Evolutionary conservation across 2,329 filamentous ascomycete genomes (phyloP).

Genomic region (Tolypocladium ophioglossoides): DNA sequence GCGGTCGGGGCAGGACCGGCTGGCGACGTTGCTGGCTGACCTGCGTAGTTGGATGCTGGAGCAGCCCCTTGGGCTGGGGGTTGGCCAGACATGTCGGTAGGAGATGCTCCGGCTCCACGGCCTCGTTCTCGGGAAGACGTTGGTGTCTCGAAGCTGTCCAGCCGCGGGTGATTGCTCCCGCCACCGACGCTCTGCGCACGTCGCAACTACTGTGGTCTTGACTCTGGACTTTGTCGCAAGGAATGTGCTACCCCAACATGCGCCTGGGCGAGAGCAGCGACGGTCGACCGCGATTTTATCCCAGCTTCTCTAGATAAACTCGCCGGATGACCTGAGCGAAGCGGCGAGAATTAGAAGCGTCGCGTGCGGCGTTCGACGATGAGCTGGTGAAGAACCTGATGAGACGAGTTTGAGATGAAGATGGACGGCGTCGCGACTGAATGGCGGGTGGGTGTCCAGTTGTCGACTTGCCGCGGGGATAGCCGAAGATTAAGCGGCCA

Average conservation of each 20-base stretch:
- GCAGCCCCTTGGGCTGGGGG: slow-evolving; percentile 17
- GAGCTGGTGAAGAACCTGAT: background rate
- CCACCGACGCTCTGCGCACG: background rate
- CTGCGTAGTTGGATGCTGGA: slow-evolving; percentile 19
- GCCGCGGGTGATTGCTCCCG: background rate
- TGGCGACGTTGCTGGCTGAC: slow-evolving; percentile 22
- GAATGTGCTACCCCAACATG: background rate
- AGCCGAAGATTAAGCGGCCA: background rate
- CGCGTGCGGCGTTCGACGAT: background rate
- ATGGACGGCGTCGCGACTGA: background rate
- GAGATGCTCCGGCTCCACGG: background rate
- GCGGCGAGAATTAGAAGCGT: background rate
- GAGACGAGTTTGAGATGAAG: background rate
- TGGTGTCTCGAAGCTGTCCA: background rate
- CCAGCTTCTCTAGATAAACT: background rate
- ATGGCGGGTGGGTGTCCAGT: background rate
- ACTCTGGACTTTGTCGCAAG: background rate
- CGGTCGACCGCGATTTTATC: background rate
- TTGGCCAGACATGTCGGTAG: slow-evolving; percentile 22
- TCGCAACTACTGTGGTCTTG: background rate
- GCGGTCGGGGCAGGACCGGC: slow-evolving; percentile 18
- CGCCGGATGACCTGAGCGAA: background rate
- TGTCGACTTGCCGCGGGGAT: background rate
- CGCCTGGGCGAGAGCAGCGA: background rate
- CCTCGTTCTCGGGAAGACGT: background rate